Evolutionary conservation across 495 filamentous ascomycete species (phyloP).

Genomic region (Neurospora cerealis): DNA sequence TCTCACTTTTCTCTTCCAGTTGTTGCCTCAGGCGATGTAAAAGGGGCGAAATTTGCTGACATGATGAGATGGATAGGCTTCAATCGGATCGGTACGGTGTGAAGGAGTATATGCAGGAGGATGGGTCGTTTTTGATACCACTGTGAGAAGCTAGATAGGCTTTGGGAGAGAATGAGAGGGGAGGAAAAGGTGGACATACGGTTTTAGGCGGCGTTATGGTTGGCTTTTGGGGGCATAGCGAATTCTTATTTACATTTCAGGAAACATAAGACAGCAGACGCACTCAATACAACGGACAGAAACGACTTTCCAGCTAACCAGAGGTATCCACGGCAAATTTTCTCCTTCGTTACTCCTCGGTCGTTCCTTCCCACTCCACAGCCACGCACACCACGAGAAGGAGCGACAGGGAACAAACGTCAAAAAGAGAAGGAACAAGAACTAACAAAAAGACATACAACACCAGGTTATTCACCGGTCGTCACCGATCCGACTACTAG

Average conservation of each 20-base stretch:
- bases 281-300: not conserved
- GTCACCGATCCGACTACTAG: not conserved
- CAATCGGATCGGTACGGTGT: not conserved
- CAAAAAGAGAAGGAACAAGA: too few species aligned
- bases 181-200: not conserved
- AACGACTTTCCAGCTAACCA: too few species aligned
- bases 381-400: too few species aligned
- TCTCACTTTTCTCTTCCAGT: not conserved
- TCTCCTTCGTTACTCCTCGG: too few species aligned
- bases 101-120: not conserved
- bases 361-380: too few species aligned
- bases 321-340: too few species aligned
- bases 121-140: not conserved
- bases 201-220: not conserved
- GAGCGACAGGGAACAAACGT: too few species aligned
- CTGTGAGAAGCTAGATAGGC: not conserved
- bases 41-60: not conserved
- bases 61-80: not conserved
- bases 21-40: not conserved
- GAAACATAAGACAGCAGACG: too few species aligned
- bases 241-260: not conserved
- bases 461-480: not conserved
- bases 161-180: not conserved
- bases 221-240: not conserved
- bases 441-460: not conserved